Conservation (phyloP, 257 asterid genomes). For the Handroanthus guayacan region DNA sequence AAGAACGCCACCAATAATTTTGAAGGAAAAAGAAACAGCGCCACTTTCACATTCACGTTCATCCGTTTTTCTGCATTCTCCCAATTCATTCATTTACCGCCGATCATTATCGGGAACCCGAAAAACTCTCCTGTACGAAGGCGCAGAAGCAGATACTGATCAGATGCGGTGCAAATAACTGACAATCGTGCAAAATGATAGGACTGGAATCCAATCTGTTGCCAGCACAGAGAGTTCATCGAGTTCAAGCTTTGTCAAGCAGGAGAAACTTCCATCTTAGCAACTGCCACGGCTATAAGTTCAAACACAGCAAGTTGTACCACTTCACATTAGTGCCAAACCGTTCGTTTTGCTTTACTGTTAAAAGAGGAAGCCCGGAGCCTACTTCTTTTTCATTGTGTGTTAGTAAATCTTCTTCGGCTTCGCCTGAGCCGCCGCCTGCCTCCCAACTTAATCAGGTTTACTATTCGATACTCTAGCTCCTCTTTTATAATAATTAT, state of each 20-base stretch:
- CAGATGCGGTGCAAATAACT: conserved; percentile 18
- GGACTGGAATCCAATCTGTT: conserved; percentile 33
- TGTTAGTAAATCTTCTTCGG: conserved; percentile 39
- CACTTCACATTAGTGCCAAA: conserved; percentile 34
- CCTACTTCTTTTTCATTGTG: conserved; percentile 40
- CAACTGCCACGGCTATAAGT: conserved; percentile 21
- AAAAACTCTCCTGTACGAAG: background rate
- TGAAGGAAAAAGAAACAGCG: conserved; percentile 19
- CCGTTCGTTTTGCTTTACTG: conserved; percentile 25
- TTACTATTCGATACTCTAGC: background rate
- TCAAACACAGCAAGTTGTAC: conserved; percentile 33
- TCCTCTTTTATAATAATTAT: background rate
- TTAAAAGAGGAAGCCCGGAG: conserved; percentile 16
- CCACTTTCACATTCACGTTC: background rate
- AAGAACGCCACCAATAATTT: background rate
- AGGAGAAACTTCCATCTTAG: conserved; percentile 21
- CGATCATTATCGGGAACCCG: background rate
- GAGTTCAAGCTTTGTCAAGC: conserved; percentile 27
- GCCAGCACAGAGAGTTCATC: conserved; percentile 20
- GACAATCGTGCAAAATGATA: conserved; percentile 38
- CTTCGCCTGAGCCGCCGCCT: conserved; percentile 42
- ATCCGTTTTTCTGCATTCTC: background rate
- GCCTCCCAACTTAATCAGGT: conserved; percentile 44
- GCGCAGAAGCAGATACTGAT: background rate
- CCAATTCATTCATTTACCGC: background rate